Conservation (phyloP, 768 basidiomycete species). For the Kwoniella shandongensis region DNA sequence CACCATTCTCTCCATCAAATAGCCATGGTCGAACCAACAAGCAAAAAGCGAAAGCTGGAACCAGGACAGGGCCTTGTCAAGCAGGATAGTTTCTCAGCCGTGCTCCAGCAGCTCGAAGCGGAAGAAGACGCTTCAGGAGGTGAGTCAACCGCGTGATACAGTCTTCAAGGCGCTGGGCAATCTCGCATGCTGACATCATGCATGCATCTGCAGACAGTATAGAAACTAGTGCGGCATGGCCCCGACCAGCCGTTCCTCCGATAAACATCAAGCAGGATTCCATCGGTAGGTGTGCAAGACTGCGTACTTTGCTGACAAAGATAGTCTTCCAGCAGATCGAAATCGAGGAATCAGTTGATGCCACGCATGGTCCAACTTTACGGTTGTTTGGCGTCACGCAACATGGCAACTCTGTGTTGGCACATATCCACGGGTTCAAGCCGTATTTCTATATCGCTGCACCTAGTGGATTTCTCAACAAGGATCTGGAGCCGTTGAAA, state of each 20-base stretch:
- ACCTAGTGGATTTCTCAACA: slow-evolving; percentile 74
- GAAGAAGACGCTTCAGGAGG: slow-evolving; percentile 45
- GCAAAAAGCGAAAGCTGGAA: slow-evolving; percentile 41
- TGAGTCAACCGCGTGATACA: slow-evolving; percentile 5
- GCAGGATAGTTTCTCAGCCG: slow-evolving; percentile 45
- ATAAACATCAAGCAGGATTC: slow-evolving; percentile 65
- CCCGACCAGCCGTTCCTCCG: slow-evolving; percentile 54
- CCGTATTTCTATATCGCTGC: slow-evolving; percentile 92
- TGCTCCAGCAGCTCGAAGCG: slow-evolving; percentile 47
- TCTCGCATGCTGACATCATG: not conserved
- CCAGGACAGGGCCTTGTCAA: slow-evolving; percentile 19
- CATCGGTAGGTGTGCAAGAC: slow-evolving; percentile 61
- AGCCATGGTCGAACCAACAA: slow-evolving; percentile 35
- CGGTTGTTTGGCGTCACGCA: slow-evolving; percentile 90
- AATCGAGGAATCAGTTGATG: slow-evolving; percentile 67
- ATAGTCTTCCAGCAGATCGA: slow-evolving; percentile 96
- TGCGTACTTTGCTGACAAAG: not conserved
- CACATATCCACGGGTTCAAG: slow-evolving; percentile 73
- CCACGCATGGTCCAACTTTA: slow-evolving; percentile 58
- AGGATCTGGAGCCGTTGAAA: slow-evolving; percentile 67
- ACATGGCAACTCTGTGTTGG: slow-evolving; percentile 86
- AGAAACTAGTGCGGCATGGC: slow-evolving; percentile 51
- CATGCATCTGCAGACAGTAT: slow-evolving; percentile 29
- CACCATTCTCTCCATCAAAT: no score
- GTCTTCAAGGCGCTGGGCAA: not conserved